phyloP scores from a whole-genome alignment of 2,329 filamentous ascomycete species.

The Colletotrichum graminicola region DNA sequence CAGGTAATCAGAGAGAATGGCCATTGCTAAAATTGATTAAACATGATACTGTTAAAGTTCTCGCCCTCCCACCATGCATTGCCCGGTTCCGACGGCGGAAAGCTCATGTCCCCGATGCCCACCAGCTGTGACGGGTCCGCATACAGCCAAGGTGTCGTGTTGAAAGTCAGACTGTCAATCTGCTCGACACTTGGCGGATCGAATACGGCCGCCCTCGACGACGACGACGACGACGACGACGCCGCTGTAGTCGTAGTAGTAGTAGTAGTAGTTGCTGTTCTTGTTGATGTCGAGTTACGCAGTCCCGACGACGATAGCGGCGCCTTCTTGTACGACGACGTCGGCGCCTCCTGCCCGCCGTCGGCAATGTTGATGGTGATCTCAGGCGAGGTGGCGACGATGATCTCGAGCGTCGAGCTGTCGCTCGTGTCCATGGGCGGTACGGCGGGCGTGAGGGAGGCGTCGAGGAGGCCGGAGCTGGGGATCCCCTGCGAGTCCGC shows the following conservation, averaged over 20 bases:
- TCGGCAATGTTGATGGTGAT: conserved; percentile 64
- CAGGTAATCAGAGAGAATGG: neutral
- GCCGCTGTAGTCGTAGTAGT: neutral
- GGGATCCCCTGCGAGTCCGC: conserved; percentile 53
- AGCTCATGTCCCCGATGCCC: conserved; percentile 53
- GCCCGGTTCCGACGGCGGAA: conserved; percentile 49
- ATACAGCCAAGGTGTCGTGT: conserved; percentile 59
- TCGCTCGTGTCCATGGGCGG: conserved; percentile 51
- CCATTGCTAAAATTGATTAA: conserved; percentile 52
- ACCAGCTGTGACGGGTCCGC: conserved; percentile 56
- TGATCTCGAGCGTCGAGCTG: conserved; percentile 59
- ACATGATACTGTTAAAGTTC: conserved; percentile 55
- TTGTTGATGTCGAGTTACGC: conserved; percentile 6
- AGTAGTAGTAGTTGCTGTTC: neutral
- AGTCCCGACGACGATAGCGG: conserved; percentile 43
- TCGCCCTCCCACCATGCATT: conserved; percentile 57
- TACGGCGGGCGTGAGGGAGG: conserved; percentile 53
- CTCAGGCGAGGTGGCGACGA: conserved; percentile 64
- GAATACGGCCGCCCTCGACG: conserved; percentile 40
- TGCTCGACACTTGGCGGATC: conserved; percentile 51
- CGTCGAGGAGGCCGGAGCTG: conserved; percentile 56
- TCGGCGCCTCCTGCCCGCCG: conserved; percentile 62
- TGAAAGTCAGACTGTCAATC: conserved; percentile 54
- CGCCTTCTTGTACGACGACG: conserved; percentile 53
- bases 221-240: neutral